A percentile compares a stretch with the other conserved stretches of the same genome.
These are phyloP conservation scores for Comarum palustre DNA, from an alignment of 306 rosid genomes.

Conservation along the genomic window DNA sequence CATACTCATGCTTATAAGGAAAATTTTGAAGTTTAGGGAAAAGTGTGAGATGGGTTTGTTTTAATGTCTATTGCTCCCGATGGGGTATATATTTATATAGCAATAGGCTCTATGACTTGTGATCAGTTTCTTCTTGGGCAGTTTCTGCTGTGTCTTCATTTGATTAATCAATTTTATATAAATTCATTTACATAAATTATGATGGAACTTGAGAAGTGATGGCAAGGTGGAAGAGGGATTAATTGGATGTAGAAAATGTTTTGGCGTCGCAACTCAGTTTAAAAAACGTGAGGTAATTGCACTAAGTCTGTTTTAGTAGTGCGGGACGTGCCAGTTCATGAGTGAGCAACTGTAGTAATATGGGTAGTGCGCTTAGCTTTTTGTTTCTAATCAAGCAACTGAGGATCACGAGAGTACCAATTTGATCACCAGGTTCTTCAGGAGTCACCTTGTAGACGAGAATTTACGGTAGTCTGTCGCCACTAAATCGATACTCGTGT, in stretches of 20 bases:
- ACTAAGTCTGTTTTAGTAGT: too few relatives aligned
- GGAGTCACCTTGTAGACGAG: too few relatives aligned
- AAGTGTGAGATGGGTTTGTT: conserved; percentile 23
- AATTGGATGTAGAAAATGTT: conserved; percentile 12
- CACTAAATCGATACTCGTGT: too few relatives aligned
- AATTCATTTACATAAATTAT: background rate
- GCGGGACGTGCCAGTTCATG: too few relatives aligned
- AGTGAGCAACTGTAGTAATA: too few relatives aligned
- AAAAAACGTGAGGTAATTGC: too few relatives aligned
- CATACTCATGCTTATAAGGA: conserved; percentile 11
- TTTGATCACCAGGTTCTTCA: too few relatives aligned
- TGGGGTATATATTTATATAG: conserved; percentile 16
- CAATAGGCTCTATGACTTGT: conserved; percentile 22
- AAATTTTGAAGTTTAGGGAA: conserved; percentile 2
- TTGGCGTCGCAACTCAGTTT: too few relatives aligned
- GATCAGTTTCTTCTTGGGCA: conserved; percentile 31
- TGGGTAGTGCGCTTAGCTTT: too few relatives aligned
- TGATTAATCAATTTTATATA: conserved; percentile 24
- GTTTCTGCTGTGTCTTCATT: conserved; percentile 31
- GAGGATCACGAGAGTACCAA: too few relatives aligned
- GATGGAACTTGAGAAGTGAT: conserved; percentile 31
- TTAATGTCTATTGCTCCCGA: conserved; percentile 19
- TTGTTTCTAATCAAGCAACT: too few relatives aligned
- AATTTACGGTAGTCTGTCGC: too few relatives aligned
- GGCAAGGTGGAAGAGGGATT: conserved; percentile 31